Percentiles rank a stretch among this genome's conserved stretches.
These are phyloP conservation scores for Solanum appendiculatum DNA, from an alignment of 257 asterid genomes.

Conservation along the genomic window DNA sequence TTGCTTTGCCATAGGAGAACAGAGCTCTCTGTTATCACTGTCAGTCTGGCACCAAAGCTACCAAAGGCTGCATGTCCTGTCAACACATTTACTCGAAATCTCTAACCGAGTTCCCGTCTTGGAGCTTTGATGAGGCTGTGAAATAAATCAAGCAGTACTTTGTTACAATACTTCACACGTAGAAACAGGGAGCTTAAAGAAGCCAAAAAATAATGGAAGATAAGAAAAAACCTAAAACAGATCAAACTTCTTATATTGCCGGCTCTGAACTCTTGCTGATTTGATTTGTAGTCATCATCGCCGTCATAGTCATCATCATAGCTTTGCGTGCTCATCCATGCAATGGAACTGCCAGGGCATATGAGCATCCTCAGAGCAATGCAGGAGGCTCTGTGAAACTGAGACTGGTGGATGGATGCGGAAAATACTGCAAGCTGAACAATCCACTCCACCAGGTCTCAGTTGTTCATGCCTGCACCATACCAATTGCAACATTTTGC, in stretches of 20 bases:
- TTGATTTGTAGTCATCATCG: conserved; percentile 27
- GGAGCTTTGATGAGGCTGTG: not conserved
- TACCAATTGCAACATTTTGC: conserved; percentile 33
- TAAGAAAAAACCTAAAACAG: conserved; percentile 2
- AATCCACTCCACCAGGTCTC: conserved; percentile 41
- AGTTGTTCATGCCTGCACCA: conserved; percentile 92
- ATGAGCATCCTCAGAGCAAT: conserved; percentile 25
- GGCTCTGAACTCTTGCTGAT: conserved; percentile 27
- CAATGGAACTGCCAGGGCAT: conserved; percentile 26
- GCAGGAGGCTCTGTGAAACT: conserved; percentile 38
- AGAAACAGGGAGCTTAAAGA: not conserved
- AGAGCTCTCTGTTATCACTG: not conserved
- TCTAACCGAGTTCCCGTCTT: not conserved
- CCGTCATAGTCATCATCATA: not conserved
- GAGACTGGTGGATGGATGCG: conserved; percentile 30
- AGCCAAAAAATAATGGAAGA: not conserved
- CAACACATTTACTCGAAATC: not conserved
- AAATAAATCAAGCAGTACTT: not conserved
- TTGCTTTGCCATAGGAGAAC: not conserved
- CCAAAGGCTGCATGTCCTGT: not conserved
- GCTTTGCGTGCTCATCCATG: conserved; percentile 20
- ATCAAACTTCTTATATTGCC: not conserved
- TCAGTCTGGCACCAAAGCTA: not conserved
- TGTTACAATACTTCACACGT: not conserved
- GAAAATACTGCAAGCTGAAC: not conserved